A percentile compares a stretch with the other conserved stretches of the same genome.
phyloP scores from a whole-genome alignment of 2,329 filamentous ascomycete species.

The Anthostomella pinea region DNA sequence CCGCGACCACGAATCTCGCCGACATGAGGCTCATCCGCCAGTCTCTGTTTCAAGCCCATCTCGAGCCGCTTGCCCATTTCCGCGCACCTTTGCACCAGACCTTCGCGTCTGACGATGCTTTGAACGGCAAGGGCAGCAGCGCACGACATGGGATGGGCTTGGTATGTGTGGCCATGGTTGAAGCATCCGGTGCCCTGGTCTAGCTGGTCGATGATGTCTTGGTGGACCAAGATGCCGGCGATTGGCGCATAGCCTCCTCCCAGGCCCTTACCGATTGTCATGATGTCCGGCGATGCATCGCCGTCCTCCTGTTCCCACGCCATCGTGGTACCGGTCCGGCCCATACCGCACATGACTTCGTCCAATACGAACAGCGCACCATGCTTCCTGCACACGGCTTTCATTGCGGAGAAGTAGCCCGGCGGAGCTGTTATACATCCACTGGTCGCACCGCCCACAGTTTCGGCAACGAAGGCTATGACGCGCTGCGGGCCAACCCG shows the following conservation, averaged over 20 bases:
- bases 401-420: constrained; percentile 64
- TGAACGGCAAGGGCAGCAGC: too few species aligned
- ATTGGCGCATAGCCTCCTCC: constrained; percentile 60
- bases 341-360: constrained; percentile 59
- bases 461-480: too few species aligned
- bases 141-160: too few species aligned
- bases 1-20: too few species aligned
- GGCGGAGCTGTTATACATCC: constrained; percentile 60
- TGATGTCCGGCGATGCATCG: constrained; percentile 54
- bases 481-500: too few species aligned
- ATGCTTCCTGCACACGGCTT: constrained; percentile 60
- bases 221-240: constrained; percentile 55
- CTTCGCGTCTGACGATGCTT: too few species aligned
- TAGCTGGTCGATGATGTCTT: constrained; percentile 43
- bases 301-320: constrained; percentile 52
- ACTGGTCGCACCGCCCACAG: constrained; percentile 58
- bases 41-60: too few species aligned
- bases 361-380: constrained; percentile 67
- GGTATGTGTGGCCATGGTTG: too few species aligned
- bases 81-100: too few species aligned
- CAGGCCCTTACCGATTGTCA: constrained; percentile 61
- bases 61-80: too few species aligned
- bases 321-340: constrained; percentile 49
- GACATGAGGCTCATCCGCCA: too few species aligned
- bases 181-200: neutral